Percentiles rank a stretch among this genome's conserved stretches.
These are phyloP conservation scores for Salix udensis DNA, from an alignment of 345 rosid genomes.

Conservation along the genomic window DNA sequence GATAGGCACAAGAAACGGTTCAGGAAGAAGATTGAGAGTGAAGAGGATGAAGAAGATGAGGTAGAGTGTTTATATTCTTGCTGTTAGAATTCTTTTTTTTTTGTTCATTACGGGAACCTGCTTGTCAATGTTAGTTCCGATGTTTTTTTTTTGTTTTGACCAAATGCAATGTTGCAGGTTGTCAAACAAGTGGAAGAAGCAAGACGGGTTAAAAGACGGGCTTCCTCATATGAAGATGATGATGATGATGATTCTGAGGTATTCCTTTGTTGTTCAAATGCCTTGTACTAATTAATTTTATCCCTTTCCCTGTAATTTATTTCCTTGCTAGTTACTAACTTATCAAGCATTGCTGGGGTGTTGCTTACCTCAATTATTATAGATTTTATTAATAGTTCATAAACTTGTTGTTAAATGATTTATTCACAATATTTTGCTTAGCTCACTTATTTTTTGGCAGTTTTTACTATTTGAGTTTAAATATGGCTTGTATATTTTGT, in stretches of 20 bases:
- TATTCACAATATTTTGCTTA: background rate
- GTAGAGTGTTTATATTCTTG: constrained; percentile 35
- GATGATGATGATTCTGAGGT: constrained; percentile 64
- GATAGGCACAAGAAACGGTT: constrained; percentile 61
- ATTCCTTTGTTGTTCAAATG: constrained; percentile 20
- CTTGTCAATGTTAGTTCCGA: constrained; percentile 17
- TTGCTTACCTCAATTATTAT: too few species aligned
- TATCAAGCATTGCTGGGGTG: too few species aligned
- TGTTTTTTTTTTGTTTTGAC: constrained; percentile 6
- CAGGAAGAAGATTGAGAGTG: constrained; percentile 68
- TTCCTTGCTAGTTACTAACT: background rate
- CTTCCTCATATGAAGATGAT: constrained; percentile 39
- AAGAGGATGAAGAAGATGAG: constrained; percentile 74
- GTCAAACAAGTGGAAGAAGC: constrained; percentile 37
- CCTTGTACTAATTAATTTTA: background rate
- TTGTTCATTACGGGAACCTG: constrained; percentile 20
- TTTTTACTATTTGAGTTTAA: constrained; percentile 5
- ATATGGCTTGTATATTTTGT: constrained; percentile 7
- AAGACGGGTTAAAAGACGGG: constrained; percentile 54
- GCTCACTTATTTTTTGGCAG: background rate
- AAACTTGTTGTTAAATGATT: background rate
- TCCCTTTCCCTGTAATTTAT: background rate
- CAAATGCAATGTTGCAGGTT: constrained; percentile 45
- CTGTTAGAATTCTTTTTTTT: constrained; percentile 15
- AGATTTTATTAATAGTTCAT: background rate